A percentile compares a stretch with the other conserved stretches of the same genome.
Conservation (phyloP, 371 early-diverging fungal genomes). For the Smittium culicis region DNA sequence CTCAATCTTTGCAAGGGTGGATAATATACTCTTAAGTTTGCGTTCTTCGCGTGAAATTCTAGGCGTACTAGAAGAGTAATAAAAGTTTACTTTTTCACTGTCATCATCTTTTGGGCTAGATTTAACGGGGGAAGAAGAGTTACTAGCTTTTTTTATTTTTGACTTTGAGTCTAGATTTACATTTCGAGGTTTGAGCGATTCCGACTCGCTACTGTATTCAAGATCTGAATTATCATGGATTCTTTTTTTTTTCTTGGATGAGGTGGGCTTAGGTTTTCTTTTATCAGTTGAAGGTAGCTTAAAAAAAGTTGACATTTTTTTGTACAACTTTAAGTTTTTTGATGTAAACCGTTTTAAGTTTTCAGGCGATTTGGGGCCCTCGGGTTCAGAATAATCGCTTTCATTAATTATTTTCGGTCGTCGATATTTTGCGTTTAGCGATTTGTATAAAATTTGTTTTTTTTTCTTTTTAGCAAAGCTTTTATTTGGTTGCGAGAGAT, state of each 20-base stretch:
- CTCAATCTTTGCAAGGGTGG: constrained; percentile 28
- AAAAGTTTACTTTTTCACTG: constrained; percentile 1
- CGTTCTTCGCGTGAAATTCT: constrained; percentile 49
- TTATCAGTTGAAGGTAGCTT: not conserved
- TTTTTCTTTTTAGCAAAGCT: no score
- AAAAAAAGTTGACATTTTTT: not conserved
- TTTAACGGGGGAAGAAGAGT: not conserved
- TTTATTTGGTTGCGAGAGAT: no score
- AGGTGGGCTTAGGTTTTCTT: not conserved
- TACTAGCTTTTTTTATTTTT: no score
- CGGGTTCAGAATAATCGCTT: not conserved
- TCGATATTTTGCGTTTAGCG: no score
- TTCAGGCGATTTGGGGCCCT: not conserved
- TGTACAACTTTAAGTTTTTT: not conserved
- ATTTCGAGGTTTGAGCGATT: no score
- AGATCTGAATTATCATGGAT: not conserved
- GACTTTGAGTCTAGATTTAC: no score
- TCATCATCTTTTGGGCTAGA: not conserved
- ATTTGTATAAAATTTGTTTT: no score
- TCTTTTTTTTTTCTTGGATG: not conserved
- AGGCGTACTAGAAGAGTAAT: constrained; percentile 23
- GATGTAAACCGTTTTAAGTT: not conserved
- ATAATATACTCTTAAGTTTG: constrained; percentile 49
- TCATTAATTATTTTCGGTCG: not conserved
- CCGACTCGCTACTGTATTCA: not conserved